A percentile compares a stretch with the other conserved stretches of the same genome.
Evolutionary conservation across 2,329 filamentous ascomycete species (phyloP).

Genomic region (Dendrostoma leiphaemia): DNA sequence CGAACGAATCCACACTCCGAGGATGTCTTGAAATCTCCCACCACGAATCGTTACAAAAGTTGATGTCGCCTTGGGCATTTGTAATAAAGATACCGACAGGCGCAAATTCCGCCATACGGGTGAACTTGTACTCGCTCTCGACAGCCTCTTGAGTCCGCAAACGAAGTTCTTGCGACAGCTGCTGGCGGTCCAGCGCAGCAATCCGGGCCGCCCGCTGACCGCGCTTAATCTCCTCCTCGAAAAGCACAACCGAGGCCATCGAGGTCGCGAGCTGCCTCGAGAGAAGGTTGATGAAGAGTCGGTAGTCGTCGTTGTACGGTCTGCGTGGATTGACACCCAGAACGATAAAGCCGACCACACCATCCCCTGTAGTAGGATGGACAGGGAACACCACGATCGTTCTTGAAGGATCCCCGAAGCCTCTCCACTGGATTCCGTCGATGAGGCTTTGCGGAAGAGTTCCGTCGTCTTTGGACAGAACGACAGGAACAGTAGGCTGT

Average conservation of each 20-base stretch:
- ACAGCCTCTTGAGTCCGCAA: constrained; percentile 60
- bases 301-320: constrained; percentile 79
- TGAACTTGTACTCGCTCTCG: constrained; percentile 75
- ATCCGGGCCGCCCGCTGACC: constrained; percentile 71
- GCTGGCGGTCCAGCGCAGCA: constrained; percentile 73
- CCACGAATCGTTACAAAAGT: constrained; percentile 80
- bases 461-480: constrained; percentile 65
- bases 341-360: constrained; percentile 74
- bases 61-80: constrained; percentile 67
- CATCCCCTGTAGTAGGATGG: constrained; percentile 70
- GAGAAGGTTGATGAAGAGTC: constrained; percentile 72
- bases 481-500: constrained; percentile 61
- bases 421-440: constrained; percentile 65
- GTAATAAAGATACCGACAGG: constrained; percentile 85
- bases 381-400: constrained; percentile 77
- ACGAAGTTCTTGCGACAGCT: constrained; percentile 73
- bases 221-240: constrained; percentile 77
- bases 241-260: constrained; percentile 76
- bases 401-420: constrained; percentile 68
- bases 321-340: constrained; percentile 76
- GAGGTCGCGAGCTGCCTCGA: constrained; percentile 76
- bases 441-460: constrained; percentile 65
- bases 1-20: constrained; percentile 54
- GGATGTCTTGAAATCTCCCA: constrained; percentile 68
- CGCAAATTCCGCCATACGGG: constrained; percentile 79